Percentiles rank a stretch among this genome's conserved stretches.
Conservation (phyloP, 1,284 basidiomycete species). For the Leccinum huronense region DNA sequence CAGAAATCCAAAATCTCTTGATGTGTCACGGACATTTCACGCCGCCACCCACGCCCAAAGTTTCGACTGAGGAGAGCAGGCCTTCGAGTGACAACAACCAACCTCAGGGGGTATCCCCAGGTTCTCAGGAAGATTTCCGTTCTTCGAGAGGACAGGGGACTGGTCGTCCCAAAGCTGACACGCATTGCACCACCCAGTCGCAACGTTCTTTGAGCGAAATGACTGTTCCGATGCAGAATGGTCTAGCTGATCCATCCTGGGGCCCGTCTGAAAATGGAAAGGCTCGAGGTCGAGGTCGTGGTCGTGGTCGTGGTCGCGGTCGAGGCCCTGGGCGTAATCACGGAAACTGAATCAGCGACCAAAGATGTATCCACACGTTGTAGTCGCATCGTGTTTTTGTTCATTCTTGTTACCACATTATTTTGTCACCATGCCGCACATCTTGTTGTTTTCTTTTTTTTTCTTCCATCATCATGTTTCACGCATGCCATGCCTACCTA, state of each 20-base stretch:
- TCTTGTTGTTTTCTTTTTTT: neutral
- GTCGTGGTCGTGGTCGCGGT: constrained; percentile 29
- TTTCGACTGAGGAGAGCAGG: constrained; percentile 16
- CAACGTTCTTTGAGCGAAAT: constrained; percentile 4
- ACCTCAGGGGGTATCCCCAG: constrained; percentile 1
- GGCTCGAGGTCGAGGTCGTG: constrained; percentile 40
- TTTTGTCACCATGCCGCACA: constrained; percentile 23
- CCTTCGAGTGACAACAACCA: constrained; percentile 6
- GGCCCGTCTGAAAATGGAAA: constrained; percentile 22
- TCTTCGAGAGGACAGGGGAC: constrained; percentile 13
- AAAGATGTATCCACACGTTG: constrained; percentile 20
- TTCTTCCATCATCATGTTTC: constrained; percentile 18
- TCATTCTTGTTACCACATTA: constrained; percentile 24
- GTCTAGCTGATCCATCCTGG: constrained; percentile 8
- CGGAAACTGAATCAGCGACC: constrained; percentile 13
- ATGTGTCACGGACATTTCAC: constrained; percentile 53
- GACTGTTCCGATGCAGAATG: constrained; percentile 1
- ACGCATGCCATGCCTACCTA: constrained; percentile 28
- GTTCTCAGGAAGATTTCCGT: constrained; percentile 5
- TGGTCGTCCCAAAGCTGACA: constrained; percentile 11
- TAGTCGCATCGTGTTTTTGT: constrained; percentile 16
- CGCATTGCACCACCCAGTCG: constrained; percentile 1
- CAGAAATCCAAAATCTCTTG: constrained; percentile 56
- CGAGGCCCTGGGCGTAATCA: constrained; percentile 27
- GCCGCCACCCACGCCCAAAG: constrained; percentile 43